A percentile compares a stretch with the other conserved stretches of the same genome.
These are phyloP conservation scores for Neurospora africana DNA, from an alignment of 495 filamentous ascomycete species.

Conservation along the genomic window DNA sequence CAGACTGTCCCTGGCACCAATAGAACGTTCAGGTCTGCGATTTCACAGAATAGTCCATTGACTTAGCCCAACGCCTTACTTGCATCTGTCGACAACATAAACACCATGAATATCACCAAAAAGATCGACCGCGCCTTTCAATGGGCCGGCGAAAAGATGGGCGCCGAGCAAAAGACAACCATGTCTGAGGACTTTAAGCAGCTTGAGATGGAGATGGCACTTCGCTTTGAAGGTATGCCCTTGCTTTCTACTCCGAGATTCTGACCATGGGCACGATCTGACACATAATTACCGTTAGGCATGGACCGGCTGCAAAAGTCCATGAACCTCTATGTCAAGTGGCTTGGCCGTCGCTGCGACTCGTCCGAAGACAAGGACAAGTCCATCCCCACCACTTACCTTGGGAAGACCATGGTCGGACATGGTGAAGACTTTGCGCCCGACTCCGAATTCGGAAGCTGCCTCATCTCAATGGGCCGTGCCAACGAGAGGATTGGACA, in stretches of 20 bases:
- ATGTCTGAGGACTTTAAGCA: slow-evolving; percentile 90
- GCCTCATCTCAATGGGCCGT: slow-evolving; percentile 68
- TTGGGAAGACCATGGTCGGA: slow-evolving; percentile 78
- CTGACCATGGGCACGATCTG: neutral
- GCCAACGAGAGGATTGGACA: slow-evolving; percentile 82
- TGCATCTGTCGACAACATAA: neutral
- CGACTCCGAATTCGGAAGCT: slow-evolving; percentile 88
- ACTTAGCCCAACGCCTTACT: neutral
- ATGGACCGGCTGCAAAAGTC: slow-evolving; percentile 88
- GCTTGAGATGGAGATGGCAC: slow-evolving; percentile 83
- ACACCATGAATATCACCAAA: slow-evolving; percentile 83
- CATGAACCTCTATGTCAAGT: slow-evolving; percentile 83
- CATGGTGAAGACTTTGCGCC: slow-evolving; percentile 92
- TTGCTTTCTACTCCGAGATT: neutral
- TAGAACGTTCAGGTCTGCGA: neutral
- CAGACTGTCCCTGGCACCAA: neutral
- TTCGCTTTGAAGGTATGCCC: slow-evolving; percentile 74
- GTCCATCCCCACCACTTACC: slow-evolving; percentile 63
- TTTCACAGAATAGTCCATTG: neutral
- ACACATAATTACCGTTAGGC: slow-evolving; percentile 37
- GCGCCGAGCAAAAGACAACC: slow-evolving; percentile 78
- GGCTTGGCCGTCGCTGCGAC: slow-evolving; percentile 76
- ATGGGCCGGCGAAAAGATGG: slow-evolving; percentile 98
- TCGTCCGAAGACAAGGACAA: slow-evolving; percentile 74
- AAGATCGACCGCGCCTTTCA: slow-evolving; percentile 95